phyloP scores from a whole-genome alignment of 495 filamentous ascomycete genomes.

The Mytilinidion resinicola region DNA sequence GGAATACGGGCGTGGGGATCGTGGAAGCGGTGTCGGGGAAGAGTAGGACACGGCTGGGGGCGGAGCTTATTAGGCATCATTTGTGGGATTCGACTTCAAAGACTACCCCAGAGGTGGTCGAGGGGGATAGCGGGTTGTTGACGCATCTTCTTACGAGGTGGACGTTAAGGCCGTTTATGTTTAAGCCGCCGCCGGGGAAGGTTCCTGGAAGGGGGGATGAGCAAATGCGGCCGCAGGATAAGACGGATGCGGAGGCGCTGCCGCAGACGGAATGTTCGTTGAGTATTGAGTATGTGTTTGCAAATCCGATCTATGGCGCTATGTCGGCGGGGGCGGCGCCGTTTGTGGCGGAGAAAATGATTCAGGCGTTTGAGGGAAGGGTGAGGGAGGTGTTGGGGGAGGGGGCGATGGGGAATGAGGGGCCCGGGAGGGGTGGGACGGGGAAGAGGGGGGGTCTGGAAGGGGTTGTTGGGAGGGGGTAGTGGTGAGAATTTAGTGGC shows the following conservation, averaged over 20 bases:
- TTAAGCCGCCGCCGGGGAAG: conserved; percentile 27
- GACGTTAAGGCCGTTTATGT: conserved; percentile 51
- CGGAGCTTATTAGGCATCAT: conserved; percentile 36
- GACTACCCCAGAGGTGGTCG: conserved; percentile 25
- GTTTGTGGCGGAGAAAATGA: conserved; percentile 79
- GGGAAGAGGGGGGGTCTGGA: not conserved
- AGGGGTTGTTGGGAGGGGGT: too few relatives aligned
- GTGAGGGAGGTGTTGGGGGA: conserved; percentile 47
- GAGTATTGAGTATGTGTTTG: conserved; percentile 71
- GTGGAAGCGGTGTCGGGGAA: conserved; percentile 75
- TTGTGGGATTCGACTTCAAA: not conserved
- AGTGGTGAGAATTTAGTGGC: too few relatives aligned
- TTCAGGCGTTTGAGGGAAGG: conserved; percentile 85
- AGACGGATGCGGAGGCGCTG: too few relatives aligned
- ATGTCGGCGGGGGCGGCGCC: conserved; percentile 74
- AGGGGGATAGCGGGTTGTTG: conserved; percentile 54
- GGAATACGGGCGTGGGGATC: conserved; percentile 18
- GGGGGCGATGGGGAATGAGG: conserved; percentile 6
- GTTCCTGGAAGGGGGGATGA: too few relatives aligned
- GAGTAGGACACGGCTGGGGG: conserved; percentile 39
- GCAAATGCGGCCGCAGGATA: conserved; percentile 28
- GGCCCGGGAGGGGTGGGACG: not conserved
- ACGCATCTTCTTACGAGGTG: conserved; percentile 71
- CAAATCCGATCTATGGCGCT: conserved; percentile 74
- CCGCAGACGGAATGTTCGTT: conserved; percentile 64